Evolutionary conservation across 257 asterid genomes (phyloP), one percentile per base, ranked within the genome.

Genomic region (Sherardia arvensis): DNA sequence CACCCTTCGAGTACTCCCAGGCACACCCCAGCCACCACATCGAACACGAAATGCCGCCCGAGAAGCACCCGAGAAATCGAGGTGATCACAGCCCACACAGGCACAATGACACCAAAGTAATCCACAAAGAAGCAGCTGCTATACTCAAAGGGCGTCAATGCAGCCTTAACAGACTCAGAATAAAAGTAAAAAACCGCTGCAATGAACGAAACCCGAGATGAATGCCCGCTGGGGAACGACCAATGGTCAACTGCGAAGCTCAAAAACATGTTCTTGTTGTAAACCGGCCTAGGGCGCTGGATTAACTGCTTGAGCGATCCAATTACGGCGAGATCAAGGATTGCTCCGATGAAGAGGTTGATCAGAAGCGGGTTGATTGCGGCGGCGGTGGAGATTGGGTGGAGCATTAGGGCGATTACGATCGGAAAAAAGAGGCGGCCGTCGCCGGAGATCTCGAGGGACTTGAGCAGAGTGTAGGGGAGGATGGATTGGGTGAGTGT

Each of bases 171-270:
- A 28, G 60, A 76, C 62, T 36, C 10, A 3, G 71, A 67, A 28
- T 69, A 67, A 3, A 86, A 51, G 65, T 56, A 78, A 58, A 86
- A 72, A n/a, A 81, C 45, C 0, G 87, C 34, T 63, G 98, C 89
- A 15, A 92, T 78, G 68, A 75, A 79, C 6, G 78, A 85, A 43
- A 88, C 97, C 29, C 98, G 72, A 12, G 95, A 85, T 23, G 95
- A 75, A 65, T 92, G 98, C 29, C 98, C 98, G 27, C 95, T 86
- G 34, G 95, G 98, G 62, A 92, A 92, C 32, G 98, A 92, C 95
- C 96, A 92, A 69, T 92, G 97, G 63, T 92, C 98, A n/a, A 85
- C 95, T 64, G 98, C 79, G 66, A 92, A 88, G 1, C 89, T 73
- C 8, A 86, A 71, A 40, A 84, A 88, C 97, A 92, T 92, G 53